Conservation (phyloP, 1,284 basidiomycete genomes). For the Apiotrichum porosum region DNA sequence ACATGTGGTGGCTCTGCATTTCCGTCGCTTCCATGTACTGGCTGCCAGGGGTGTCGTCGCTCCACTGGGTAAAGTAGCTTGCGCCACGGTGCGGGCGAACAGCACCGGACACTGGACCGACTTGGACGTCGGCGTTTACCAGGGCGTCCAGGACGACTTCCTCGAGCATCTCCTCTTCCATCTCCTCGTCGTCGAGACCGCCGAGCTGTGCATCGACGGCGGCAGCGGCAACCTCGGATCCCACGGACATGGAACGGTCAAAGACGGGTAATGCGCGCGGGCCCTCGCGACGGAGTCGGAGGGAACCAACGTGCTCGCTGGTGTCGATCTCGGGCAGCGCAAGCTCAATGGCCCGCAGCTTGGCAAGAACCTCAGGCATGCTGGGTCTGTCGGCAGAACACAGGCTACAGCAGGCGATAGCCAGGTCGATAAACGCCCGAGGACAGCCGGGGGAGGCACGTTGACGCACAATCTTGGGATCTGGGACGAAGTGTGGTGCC, state of each 20-base stretch:
- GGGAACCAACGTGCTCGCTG: conserved; percentile 70
- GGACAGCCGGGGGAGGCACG: conserved; percentile 75
- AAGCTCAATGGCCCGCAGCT: conserved; percentile 70
- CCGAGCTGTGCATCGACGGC: background rate
- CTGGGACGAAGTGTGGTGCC: conserved; percentile 73
- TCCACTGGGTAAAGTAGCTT: no score
- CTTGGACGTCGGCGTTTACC: conserved; percentile 35
- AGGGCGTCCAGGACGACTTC: conserved; percentile 36
- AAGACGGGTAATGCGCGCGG: conserved; percentile 50
- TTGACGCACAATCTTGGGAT: conserved; percentile 40
- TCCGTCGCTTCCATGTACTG: conserved; percentile 29
- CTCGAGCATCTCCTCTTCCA: background rate
- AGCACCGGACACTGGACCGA: background rate
- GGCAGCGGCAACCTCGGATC: background rate
- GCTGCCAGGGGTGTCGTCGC: conserved; percentile 9
- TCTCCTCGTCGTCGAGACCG: conserved; percentile 1
- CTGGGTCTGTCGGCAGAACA: conserved; percentile 67
- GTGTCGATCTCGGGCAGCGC: conserved; percentile 59
- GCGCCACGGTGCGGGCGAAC: background rate
- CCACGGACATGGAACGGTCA: conserved; percentile 12
- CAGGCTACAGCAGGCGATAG: conserved; percentile 70
- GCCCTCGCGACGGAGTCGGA: conserved; percentile 60
- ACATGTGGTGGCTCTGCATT: conserved; percentile 2
- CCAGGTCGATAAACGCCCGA: conserved; percentile 66
- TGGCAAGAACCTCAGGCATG: conserved; percentile 68